A percentile compares a stretch with the other conserved stretches of the same genome.
phyloP scores from a whole-genome alignment of 495 filamentous ascomycete genomes.

The Aspergillus conjunctus region DNA sequence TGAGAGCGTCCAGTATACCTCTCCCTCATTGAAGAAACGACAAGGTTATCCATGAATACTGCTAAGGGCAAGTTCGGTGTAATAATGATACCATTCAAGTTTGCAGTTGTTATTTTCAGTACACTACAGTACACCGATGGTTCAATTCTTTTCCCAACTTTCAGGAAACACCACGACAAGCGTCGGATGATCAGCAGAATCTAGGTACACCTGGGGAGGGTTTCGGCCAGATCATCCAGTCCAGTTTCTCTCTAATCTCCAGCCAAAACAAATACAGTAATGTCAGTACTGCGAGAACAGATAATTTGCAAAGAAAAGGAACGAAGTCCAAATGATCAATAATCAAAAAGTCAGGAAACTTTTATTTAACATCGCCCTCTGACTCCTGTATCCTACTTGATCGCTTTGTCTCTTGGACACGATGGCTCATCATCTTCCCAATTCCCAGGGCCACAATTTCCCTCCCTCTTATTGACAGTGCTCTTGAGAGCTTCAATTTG shows the following conservation, averaged over 20 bases:
- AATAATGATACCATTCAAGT: background rate
- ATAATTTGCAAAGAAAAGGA: background rate
- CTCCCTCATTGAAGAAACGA: background rate
- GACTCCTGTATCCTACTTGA: too few relatives aligned
- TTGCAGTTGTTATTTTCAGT: background rate
- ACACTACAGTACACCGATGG: constrained; percentile 11
- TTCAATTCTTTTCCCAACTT: background rate
- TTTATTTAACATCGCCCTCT: background rate
- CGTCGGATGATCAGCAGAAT: constrained; percentile 30
- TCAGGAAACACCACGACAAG: constrained; percentile 18
- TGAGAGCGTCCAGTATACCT: background rate
- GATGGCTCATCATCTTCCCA: too few relatives aligned
- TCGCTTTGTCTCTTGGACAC: too few relatives aligned
- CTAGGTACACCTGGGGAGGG: constrained; percentile 14
- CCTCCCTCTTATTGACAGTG: too few relatives aligned
- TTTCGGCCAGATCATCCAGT: constrained; percentile 19
- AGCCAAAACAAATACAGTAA: background rate
- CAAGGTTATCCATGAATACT: background rate
- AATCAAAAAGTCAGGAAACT: background rate
- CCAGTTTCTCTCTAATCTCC: background rate
- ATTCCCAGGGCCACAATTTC: too few relatives aligned
- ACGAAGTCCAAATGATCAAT: background rate
- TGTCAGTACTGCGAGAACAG: background rate
- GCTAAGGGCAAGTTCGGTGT: background rate
- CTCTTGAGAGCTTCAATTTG: too few relatives aligned